Evolutionary conservation across 768 basidiomycete species (phyloP).

Genomic region (Lentinula sp.): DNA sequence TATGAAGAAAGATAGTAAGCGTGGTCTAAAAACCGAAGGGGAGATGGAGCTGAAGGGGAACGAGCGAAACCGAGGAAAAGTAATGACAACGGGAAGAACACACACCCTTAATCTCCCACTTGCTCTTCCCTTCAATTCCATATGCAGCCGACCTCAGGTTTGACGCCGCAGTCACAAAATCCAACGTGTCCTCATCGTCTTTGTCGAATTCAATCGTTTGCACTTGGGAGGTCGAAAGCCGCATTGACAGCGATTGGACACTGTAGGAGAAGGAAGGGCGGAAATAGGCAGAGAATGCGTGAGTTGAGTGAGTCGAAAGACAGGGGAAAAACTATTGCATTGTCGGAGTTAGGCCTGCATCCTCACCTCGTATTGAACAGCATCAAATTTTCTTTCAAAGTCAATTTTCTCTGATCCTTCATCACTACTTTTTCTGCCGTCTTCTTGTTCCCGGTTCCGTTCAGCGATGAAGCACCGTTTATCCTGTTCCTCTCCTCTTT

Average conservation of each 20-base stretch:
- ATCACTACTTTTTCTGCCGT: conserved; percentile 20
- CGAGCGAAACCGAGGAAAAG: neutral
- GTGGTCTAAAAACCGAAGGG: too few species aligned
- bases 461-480: conserved; percentile 7
- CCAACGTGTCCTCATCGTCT: conserved; percentile 94
- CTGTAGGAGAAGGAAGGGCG: conserved; percentile 31
- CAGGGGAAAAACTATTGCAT: too few species aligned
- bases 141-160: conserved; percentile 92
- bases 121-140: conserved; percentile 80
- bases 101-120: conserved; percentile 95
- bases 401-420: conserved; percentile 78
- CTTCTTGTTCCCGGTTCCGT: conserved; percentile 8
- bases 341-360: too few species aligned
- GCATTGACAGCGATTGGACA: conserved; percentile 69
- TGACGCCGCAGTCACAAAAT: conserved; percentile 93
- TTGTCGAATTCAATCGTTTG: conserved; percentile 88
- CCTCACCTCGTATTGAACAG: conserved; percentile 80
- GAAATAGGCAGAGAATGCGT: neutral
- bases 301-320: conserved; percentile 6
- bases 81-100: neutral
- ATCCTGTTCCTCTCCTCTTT: conserved; percentile 6
- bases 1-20: conserved; percentile 18
- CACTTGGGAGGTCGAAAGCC: conserved; percentile 54
- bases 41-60: too few species aligned
- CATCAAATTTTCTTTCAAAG: conserved; percentile 72